Conservation (phyloP, 2,329 filamentous ascomycete genomes). For the Ceratocystis papillata region DNA sequence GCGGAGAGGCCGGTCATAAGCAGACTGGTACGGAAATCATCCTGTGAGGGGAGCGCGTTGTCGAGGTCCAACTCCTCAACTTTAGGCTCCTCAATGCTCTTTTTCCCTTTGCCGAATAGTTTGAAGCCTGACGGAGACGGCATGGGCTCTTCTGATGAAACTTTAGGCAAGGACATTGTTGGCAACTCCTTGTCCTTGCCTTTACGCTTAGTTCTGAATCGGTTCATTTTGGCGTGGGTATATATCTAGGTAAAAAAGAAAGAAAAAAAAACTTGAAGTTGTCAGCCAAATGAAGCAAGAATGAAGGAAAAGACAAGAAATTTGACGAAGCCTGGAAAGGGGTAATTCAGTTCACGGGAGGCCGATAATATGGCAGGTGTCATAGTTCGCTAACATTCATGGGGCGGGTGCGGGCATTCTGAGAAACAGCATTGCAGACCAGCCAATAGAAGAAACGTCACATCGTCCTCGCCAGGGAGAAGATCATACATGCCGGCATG, state of each 20-base stretch:
- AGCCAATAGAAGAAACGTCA: neutral
- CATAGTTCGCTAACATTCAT: neutral
- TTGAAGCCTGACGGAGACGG: slow-evolving; percentile 33
- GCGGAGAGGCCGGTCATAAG: slow-evolving; percentile 92
- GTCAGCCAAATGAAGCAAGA: neutral
- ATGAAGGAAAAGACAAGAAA: neutral
- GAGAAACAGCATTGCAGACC: neutral
- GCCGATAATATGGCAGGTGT: neutral
- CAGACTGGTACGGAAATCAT: slow-evolving; percentile 91
- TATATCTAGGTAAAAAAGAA: slow-evolving; percentile 8
- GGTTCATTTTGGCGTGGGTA: slow-evolving; percentile 50
- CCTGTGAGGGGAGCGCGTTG: slow-evolving; percentile 62
- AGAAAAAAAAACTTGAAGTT: neutral
- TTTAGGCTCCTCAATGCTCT: slow-evolving; percentile 46
- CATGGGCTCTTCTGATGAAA: slow-evolving; percentile 43
- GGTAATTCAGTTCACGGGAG: neutral
- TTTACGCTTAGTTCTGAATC: slow-evolving; percentile 65
- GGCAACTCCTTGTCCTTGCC: slow-evolving; percentile 49
- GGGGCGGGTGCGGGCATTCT: neutral
- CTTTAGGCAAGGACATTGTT: slow-evolving; percentile 31
- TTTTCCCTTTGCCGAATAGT: slow-evolving; percentile 47
- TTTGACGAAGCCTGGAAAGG: too few species aligned
- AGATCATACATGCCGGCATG: neutral
- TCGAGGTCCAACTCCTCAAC: slow-evolving; percentile 57
- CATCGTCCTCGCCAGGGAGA: neutral